Evolutionary conservation across 1,284 basidiomycete genomes (phyloP).

Genomic region (Tylopilus sp.): DNA sequence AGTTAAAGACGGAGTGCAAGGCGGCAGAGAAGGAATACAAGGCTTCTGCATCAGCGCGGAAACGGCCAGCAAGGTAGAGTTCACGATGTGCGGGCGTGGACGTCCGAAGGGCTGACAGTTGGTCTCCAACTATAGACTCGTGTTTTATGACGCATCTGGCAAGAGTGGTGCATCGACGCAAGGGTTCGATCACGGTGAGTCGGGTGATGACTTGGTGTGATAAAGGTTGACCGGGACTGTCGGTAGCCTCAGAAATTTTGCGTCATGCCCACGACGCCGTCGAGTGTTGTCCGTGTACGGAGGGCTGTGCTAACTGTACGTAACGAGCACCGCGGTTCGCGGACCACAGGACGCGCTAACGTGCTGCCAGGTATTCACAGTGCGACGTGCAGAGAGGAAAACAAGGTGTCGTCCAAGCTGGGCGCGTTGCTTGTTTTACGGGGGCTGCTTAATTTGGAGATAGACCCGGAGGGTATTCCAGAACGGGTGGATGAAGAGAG

Average conservation of each 20-base stretch:
- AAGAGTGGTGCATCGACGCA: constrained; percentile 80
- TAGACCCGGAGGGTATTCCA: constrained; percentile 60
- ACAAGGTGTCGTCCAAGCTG: constrained; percentile 74
- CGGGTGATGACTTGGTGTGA: not conserved
- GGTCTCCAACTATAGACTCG: constrained; percentile 73
- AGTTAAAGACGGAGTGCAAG: constrained; percentile 91
- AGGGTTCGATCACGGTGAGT: constrained; percentile 85
- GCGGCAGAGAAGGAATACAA: constrained; percentile 83
- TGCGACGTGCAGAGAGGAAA: constrained; percentile 71
- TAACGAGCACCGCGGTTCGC: constrained; percentile 9
- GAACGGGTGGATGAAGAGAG: constrained; percentile 36
- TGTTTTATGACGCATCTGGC: constrained; percentile 85
- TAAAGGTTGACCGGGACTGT: not conserved
- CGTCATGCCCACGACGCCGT: constrained; percentile 72
- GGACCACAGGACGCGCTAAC: not conserved
- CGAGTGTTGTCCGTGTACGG: constrained; percentile 74
- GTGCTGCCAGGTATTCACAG: constrained; percentile 68
- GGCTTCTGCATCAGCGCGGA: constrained; percentile 66
- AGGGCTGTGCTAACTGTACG: constrained; percentile 83
- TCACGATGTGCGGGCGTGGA: constrained; percentile 9
- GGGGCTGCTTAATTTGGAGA: constrained; percentile 65
- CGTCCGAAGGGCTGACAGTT: not conserved
- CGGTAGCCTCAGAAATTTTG: constrained; percentile 57
- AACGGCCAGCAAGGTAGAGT: constrained; percentile 84
- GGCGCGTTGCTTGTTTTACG: constrained; percentile 80